These are phyloP conservation scores for Mortierella hygrophila DNA, from an alignment of 192 early-diverging fungal species.

Conservation along the genomic window DNA sequence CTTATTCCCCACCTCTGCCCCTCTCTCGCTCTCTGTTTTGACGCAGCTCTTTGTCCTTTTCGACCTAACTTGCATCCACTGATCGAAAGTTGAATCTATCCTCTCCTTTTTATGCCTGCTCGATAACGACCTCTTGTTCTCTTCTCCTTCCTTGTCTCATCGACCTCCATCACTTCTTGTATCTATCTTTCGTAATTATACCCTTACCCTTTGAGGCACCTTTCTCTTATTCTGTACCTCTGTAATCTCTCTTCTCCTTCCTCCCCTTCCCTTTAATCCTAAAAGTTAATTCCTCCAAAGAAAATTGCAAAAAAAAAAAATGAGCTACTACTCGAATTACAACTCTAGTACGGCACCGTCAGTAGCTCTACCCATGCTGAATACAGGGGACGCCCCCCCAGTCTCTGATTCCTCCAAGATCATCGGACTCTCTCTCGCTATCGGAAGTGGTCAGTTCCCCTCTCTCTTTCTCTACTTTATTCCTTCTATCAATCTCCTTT, in stretches of 20 bases:
- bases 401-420: conserved; percentile 64
- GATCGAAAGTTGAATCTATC: neutral
- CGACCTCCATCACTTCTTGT: neutral
- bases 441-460: conserved; percentile 64
- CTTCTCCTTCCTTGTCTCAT: too few relatives aligned
- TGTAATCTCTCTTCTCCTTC: too few relatives aligned
- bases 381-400: conserved; percentile 6
- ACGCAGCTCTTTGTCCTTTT: neutral
- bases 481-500: neutral
- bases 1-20: neutral
- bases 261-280: neutral
- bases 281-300: neutral
- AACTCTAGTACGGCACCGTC: neutral
- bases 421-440: conserved; percentile 87
- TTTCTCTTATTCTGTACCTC: neutral
- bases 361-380: neutral
- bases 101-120: neutral
- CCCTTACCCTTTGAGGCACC: neutral
- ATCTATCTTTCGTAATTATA: neutral
- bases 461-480: neutral
- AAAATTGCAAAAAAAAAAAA: neutral
- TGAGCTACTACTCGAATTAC: neutral
- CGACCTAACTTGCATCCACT: neutral
- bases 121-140: neutral
- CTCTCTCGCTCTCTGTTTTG: neutral